Percentiles rank a stretch among this genome's conserved stretches.
Evolutionary conservation across 2,329 filamentous ascomycete genomes (phyloP).

Genomic region (Colletotrichum coccodes): DNA sequence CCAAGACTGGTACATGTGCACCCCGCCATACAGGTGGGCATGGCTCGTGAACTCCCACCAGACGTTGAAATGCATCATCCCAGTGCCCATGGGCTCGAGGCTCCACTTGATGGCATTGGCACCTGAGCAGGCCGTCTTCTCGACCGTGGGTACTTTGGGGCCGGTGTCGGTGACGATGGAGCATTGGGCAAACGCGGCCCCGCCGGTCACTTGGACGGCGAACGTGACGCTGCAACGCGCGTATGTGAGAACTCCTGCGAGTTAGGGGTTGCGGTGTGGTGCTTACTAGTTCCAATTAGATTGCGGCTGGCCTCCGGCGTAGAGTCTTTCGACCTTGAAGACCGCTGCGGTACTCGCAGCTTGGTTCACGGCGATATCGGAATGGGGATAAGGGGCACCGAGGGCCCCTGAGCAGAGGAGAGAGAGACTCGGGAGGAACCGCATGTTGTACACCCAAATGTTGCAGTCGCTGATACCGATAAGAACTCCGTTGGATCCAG

Average conservation of each 20-base stretch:
- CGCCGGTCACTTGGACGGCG: constrained; percentile 10
- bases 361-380: neutral
- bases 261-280: neutral
- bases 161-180: constrained; percentile 14
- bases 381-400: neutral
- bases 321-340: constrained; percentile 20
- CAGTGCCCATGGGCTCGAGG: constrained; percentile 15
- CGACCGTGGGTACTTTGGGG: constrained; percentile 19
- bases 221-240: constrained; percentile 3
- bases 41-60: constrained; percentile 31
- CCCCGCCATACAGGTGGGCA: constrained; percentile 1
- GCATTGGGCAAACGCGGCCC: constrained; percentile 26
- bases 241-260: neutral
- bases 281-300: constrained; percentile 25
- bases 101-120: constrained; percentile 23
- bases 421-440: neutral
- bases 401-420: neutral
- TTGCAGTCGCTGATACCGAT: too few species aligned
- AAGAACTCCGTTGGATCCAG: neutral
- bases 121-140: constrained; percentile 10
- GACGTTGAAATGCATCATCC: constrained; percentile 28
- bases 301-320: constrained; percentile 5
- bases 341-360: neutral
- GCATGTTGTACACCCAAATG: neutral
- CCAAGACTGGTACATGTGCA: neutral